Evolutionary conservation across 768 basidiomycete genomes (phyloP), one percentile per base, ranked within the genome.

Genomic region (Hortiboletus campestris): DNA sequence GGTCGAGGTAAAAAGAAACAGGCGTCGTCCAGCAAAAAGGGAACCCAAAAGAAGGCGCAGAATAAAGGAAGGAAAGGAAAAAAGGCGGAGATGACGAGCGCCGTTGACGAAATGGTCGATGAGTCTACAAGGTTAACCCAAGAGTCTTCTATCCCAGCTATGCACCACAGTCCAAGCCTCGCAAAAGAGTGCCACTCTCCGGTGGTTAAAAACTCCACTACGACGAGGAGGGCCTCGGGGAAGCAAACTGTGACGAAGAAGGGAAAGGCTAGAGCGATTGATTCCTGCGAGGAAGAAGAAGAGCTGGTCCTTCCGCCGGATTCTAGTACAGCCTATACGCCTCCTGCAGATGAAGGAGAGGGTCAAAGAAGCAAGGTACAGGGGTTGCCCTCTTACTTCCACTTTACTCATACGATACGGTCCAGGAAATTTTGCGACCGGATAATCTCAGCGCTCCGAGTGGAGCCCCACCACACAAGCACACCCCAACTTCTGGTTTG

Each of bases 201-300:
- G 6, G 42, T 41, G 41, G 43, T 19, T 8, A 46, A 29, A 42
- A 44, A 52, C 13, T 28, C 46, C 22, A 34, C 53, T 19, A 13
- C n/a, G 6, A 68, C 63, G 57, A 63, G 62, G 39, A 71, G 70
- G 49, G 59, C 46, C 5, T n/a, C 50, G 10, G 46, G 44, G 13
- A 68, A 59, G 28, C 59, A 41, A 28, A 49, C 38, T 9, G 42
- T 8, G 16, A 51, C 56, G 10, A 50, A 54, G 43, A 77, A 74
- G 56, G 67, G 58, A 41, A 73, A 75, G 46, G 69, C 62, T 36
- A 70, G 63, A 39, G 47, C 40, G 6, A 47, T 67, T 14, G 46
- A 68, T 34, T 61, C 67, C 19, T 60, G 58, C 11, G 69, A 70
- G 19, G 72, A 73, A 20, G 66, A 67, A 16, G 62, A 63, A 12